Evolutionary conservation across 2,329 filamentous ascomycete species (phyloP), one percentile per base, ranked within the genome.

Genomic region (Monosporascus sp.): DNA sequence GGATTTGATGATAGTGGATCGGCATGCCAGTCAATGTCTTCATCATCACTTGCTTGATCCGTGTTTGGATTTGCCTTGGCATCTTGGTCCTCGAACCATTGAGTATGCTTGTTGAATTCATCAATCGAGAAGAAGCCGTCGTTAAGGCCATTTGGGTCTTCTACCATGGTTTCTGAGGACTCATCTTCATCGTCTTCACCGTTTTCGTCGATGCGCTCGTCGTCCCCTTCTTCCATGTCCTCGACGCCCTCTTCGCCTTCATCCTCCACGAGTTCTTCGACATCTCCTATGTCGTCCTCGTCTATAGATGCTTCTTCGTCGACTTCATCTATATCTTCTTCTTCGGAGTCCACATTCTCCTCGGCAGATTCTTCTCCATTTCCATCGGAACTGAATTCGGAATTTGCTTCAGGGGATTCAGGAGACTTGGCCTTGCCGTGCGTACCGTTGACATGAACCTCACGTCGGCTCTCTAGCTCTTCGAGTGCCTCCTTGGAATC

Each of bases 111-210:
- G 77, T 99, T 99, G 80, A 99, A 99, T 55, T 95, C 85, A 64
- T 97, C 92, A 63, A 99, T 93, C 17, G 90, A 96, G 74, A 99
- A 99, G 75, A 99, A 99, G 5, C 91, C 93, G 66, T 99, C 94
- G 65, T 99, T 97, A 35, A 99, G 82, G 6, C 91, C 90, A 65
- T 94, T 80, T 4, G 85, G 84, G 64, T 97, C 91, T 61, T 85
- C 78, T 8, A 84, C 74, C 55, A 87, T 86, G 39, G 81, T 80
- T 48, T 80, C 79, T 1, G 72, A 69, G 5, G 74, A 68, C 45
- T 76, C 72, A 1, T 74, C 76, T 2, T 79, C 77, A 1, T 79
- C 76, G 0, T 75, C 75, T 0, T 71, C 68, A 1, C 74, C 72
- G 1, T 75, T 73, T 1, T 72, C 68, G 3, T 71, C 71, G 2